A percentile compares a stretch with the other conserved stretches of the same genome.
Conservation (phyloP, 2,329 filamentous ascomycete genomes). For the Aspergillus fumigatus region DNA sequence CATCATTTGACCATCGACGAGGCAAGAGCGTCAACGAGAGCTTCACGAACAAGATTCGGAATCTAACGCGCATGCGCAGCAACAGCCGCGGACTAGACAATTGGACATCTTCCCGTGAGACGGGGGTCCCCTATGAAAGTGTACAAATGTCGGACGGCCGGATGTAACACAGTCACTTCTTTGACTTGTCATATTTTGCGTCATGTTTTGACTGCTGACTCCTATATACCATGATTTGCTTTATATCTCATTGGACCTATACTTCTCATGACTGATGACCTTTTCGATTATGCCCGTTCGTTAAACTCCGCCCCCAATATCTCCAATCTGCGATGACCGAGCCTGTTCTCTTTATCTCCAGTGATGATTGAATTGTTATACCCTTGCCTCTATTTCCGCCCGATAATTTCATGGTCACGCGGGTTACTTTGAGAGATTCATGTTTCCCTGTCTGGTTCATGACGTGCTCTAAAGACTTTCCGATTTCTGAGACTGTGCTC, state of each 20-base stretch:
- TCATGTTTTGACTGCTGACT: neutral
- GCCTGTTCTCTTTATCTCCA: neutral
- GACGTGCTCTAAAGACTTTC: neutral
- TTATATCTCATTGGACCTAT: conserved; percentile 1
- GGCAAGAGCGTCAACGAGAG: conserved; percentile 55
- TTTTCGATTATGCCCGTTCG: neutral
- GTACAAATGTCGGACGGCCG: conserved; percentile 16
- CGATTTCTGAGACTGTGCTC: conserved; percentile 6
- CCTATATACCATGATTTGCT: neutral
- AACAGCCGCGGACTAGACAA: conserved; percentile 45
- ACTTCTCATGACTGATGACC: conserved; percentile 3
- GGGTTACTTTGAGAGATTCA: neutral
- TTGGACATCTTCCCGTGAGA: conserved; percentile 17
- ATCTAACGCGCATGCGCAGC: conserved; percentile 55
- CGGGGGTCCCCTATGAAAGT: conserved; percentile 24
- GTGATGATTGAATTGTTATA: neutral
- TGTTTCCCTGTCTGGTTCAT: neutral
- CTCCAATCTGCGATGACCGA: neutral
- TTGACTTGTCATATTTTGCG: neutral
- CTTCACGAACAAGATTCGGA: conserved; percentile 50
- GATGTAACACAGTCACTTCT: conserved; percentile 6
- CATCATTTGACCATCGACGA: conserved; percentile 47
- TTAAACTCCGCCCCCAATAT: too few species aligned
- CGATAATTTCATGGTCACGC: neutral
- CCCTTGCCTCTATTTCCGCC: neutral